Evolutionary conservation across 306 rosid genomes (phyloP), one percentile per base, ranked within the genome.

Genomic region (Macrotyloma uniflorum): DNA sequence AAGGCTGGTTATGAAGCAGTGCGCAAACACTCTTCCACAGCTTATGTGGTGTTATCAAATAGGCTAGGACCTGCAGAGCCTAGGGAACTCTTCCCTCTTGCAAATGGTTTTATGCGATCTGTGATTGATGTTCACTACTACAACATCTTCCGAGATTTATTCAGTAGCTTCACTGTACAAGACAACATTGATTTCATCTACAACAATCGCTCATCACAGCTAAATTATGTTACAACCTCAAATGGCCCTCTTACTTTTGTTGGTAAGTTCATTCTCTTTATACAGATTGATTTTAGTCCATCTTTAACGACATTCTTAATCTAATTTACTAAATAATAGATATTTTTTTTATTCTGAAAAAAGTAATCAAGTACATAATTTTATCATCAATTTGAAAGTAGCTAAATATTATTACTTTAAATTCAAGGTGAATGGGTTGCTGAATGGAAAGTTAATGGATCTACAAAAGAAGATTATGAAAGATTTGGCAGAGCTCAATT

Each of bases 41-140:
- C 87, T 15, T 88, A 76, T 70, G 96, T 91, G 51, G 72, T 93
- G 12, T 40, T 93, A 7, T 86, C 94, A 14, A 89, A 87, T 81
- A 80, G 94, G 74, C 4, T 91, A 1, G 96, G 88, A 42, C 51
- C 85, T 3, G 66, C 62, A 6, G 35, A 89, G 9, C 53, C 90
- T 0, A 81, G 72, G 8, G 96, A 93, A 79, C 82, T 93, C 3
- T 86, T 93, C 70, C 77, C 96, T 8, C 26, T 89, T 8, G 90
- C 93, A 22, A 83, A 14, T 69, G 89, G 89, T 63, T 45, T 86
- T 2, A n/a, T 4, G 28, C 14, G 75, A 18, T 66, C 85, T 6
- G 98, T 91, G 63, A 73, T 93, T 65, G 98, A 93, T 76, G 82
- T 89, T 38, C 98, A 91, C 62, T 93, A 90, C 76, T 91, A 91